Evolutionary conservation across 1,284 basidiomycete species (phyloP), one percentile per base, ranked within the genome.

Genomic region (Ceratobasidium sp.): DNA sequence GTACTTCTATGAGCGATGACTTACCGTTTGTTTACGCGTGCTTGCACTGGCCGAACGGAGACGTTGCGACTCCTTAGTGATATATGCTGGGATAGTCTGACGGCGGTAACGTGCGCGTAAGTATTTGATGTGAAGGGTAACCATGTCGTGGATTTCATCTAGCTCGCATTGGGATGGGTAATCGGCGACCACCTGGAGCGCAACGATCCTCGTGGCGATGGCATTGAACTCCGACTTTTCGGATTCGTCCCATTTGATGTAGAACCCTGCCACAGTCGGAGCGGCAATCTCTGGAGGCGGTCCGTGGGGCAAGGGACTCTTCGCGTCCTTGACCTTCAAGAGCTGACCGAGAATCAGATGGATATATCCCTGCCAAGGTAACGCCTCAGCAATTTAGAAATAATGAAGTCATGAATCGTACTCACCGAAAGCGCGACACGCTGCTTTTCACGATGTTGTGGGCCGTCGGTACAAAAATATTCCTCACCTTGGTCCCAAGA

Each of bases 181-280:
- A 22, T 57, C 54, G 6, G 25, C n/a, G 25, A 34, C 54, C 11
- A 57, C 22, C 25, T 25, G 11, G 5, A 6, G 4, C 5, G 54
- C 54, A 5, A 57, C 54, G 15, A 57, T 57, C n/a, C 54, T n/a
- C 4, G 54, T 11, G n/a, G 54, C 54, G 17, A 15, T 57, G 8
- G 54, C 54, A n/a, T 57, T 57, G 22, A 57, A 57, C 22, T 29
- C 25, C 5, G 54, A 57, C n/a, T 57, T 57, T 15, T 57, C 54
- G 5, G 54, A 57, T 29, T 57, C 54, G 6, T 25, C 54, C 54
- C 54, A 57, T 15, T 57, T 57, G 6, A 57, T 3, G 15, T 57
- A 57, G n/a, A 57, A 57, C 5, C 19, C 54, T 5, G 32, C 7
- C 9, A n/a, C 54, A 15, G 54, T 57, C 7, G 54, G 54, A 57